A percentile compares a stretch with the other conserved stretches of the same genome.
These are phyloP conservation scores for Serendipita sp. DNA, from an alignment of 768 basidiomycete genomes.

Conservation along the genomic window DNA sequence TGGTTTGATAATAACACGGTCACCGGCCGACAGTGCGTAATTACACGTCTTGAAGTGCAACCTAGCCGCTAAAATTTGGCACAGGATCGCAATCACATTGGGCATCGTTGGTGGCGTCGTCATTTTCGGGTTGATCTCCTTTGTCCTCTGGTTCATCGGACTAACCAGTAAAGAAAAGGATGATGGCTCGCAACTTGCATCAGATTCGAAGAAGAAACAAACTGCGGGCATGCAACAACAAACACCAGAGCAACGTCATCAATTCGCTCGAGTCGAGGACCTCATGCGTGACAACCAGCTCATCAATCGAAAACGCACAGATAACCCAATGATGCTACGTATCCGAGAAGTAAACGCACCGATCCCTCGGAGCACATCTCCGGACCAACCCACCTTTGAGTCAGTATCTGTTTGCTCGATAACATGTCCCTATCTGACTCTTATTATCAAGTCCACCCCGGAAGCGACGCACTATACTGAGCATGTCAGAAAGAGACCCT, in stretches of 20 bases:
- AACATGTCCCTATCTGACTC: neutral
- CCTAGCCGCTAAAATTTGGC: neutral
- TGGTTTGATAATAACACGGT: conserved; percentile 3
- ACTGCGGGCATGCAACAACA: neutral
- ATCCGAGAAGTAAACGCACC: neutral
- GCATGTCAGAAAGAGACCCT: neutral
- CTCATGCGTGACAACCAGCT: neutral
- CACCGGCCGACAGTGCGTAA: neutral
- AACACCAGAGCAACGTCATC: neutral
- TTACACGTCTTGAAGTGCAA: neutral
- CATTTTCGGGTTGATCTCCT: neutral
- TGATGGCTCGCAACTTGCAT: neutral
- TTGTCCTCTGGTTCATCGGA: neutral
- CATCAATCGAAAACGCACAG: neutral
- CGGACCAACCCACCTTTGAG: neutral
- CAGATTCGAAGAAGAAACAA: neutral
- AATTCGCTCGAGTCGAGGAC: neutral
- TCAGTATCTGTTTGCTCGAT: neutral
- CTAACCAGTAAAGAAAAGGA: neutral
- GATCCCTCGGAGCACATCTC: neutral
- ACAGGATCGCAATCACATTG: neutral
- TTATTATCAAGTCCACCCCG: neutral
- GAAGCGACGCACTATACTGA: neutral
- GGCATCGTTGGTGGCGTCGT: neutral
- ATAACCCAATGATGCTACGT: neutral